These are phyloP conservation scores for Candida morakotiae DNA, from an alignment of 805 yeast species.

Conservation along the genomic window DNA sequence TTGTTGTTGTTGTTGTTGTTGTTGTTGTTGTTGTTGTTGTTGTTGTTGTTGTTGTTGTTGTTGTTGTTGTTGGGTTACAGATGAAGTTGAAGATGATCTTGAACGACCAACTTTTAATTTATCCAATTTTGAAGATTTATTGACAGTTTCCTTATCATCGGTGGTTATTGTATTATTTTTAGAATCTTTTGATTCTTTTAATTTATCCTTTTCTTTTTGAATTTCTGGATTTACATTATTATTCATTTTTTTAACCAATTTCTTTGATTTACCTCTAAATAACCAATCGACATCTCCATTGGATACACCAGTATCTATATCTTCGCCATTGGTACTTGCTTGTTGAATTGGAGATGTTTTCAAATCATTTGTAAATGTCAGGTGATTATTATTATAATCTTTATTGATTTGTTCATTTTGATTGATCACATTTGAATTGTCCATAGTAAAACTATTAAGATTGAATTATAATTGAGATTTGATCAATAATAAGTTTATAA, in stretches of 20 bases:
- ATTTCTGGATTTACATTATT: conserved; percentile 2
- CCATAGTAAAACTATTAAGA: too few species aligned
- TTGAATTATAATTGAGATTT: too few species aligned
- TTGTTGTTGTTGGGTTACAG: conserved; percentile 7
- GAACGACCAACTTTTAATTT: conserved; percentile 23
- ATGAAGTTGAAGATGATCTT: conserved; percentile 21
- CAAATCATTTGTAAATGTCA: too few species aligned
- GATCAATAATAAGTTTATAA: too few species aligned
- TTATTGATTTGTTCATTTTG: too few species aligned
- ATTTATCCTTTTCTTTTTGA: conserved; percentile 6
- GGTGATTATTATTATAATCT: too few species aligned
- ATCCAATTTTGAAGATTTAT: conserved; percentile 15
- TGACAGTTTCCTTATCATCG: neutral
- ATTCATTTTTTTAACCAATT: conserved; percentile 42
- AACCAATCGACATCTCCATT: conserved; percentile 84
- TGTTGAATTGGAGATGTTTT: too few species aligned
- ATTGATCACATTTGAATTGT: too few species aligned
- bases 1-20: conserved; percentile 4
- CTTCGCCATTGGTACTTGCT: too few species aligned
- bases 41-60: conserved; percentile 7
- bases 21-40: conserved; percentile 7
- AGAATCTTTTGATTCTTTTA: conserved; percentile 7
- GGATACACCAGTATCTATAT: conserved; percentile 48
- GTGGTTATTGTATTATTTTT: neutral
- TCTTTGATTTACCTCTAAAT: conserved; percentile 71